Percentiles rank a stretch among this genome's conserved stretches.
These are phyloP conservation scores for Lactarius quietus DNA, from an alignment of 768 basidiomycete species.

Conservation along the genomic window DNA sequence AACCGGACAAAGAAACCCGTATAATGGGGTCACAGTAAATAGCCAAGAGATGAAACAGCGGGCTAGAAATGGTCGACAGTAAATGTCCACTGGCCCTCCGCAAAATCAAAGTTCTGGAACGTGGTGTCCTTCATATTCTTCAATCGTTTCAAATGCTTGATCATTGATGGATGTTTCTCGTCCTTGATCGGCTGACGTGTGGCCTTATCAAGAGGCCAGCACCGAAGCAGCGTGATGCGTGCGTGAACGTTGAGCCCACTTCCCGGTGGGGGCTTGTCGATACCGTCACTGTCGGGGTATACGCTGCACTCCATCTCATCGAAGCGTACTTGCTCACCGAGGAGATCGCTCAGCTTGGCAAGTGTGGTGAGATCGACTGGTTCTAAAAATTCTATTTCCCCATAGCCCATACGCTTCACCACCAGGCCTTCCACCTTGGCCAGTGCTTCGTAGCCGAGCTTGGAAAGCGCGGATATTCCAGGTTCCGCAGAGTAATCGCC, in stretches of 20 bases:
- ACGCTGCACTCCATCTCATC: constrained; percentile 91
- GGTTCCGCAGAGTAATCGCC: constrained; percentile 95
- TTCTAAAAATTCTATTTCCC: constrained; percentile 78
- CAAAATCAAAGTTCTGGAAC: constrained; percentile 76
- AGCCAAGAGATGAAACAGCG: not conserved
- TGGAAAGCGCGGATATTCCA: constrained; percentile 65
- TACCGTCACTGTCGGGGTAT: constrained; percentile 87
- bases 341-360: constrained; percentile 70
- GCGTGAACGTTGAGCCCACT: constrained; percentile 89
- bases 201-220: constrained; percentile 90
- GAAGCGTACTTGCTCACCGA: constrained; percentile 86
- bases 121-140: constrained; percentile 82
- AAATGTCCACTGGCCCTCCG: constrained; percentile 90
- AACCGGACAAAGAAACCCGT: constrained; percentile 2
- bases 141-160: constrained; percentile 75
- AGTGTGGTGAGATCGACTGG: constrained; percentile 84
- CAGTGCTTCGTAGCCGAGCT: constrained; percentile 68
- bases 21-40: constrained; percentile 1
- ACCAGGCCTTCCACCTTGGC: constrained; percentile 70
- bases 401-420: constrained; percentile 90
- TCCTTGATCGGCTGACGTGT: constrained; percentile 90
- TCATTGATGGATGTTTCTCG: constrained; percentile 58
- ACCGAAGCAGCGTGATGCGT: constrained; percentile 67
- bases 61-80: constrained; percentile 86
- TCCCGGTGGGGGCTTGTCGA: constrained; percentile 78